Conservation (phyloP, 2,329 filamentous ascomycete species). For the Ophiocordyceps camponoti-leonardi region DNA sequence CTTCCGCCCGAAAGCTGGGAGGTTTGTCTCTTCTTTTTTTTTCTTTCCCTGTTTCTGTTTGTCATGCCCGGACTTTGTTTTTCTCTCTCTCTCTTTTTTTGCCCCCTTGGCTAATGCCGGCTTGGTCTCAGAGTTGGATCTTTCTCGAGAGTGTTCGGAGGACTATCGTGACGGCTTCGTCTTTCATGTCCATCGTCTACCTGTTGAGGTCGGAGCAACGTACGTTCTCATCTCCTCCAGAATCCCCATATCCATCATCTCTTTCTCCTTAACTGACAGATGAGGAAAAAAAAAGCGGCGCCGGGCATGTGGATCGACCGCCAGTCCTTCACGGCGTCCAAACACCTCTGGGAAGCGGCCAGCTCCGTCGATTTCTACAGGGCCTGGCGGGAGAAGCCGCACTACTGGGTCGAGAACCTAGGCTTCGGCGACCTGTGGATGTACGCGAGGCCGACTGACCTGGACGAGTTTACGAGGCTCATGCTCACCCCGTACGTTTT, state of each 20-base stretch:
- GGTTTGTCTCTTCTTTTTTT: slow-evolving; percentile 8
- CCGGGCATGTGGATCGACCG: slow-evolving; percentile 3
- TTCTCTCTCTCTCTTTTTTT: not conserved
- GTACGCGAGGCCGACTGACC: slow-evolving; percentile 17
- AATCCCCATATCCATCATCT: not conserved
- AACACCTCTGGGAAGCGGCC: slow-evolving; percentile 24
- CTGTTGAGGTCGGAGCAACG: slow-evolving; percentile 16
- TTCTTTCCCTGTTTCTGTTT: too few relatives aligned
- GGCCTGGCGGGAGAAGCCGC: slow-evolving; percentile 25
- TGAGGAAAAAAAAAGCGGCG: not conserved
- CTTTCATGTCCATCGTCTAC: slow-evolving; percentile 15
- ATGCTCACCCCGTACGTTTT: slow-evolving; percentile 19
- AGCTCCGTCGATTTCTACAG: slow-evolving; percentile 23
- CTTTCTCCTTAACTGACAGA: not conserved
- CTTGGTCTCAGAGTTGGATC: slow-evolving; percentile 22
- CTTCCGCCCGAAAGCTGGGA: slow-evolving; percentile 24
- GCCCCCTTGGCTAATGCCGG: too few relatives aligned
- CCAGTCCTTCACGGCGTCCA: slow-evolving; percentile 19
- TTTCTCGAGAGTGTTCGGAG: slow-evolving; percentile 23
- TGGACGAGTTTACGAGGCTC: slow-evolving; percentile 21
- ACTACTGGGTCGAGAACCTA: slow-evolving; percentile 16
- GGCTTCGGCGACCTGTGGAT: slow-evolving; percentile 19
- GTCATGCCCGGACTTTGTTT: too few relatives aligned
- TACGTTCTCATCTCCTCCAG: slow-evolving; percentile 6
- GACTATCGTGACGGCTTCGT: slow-evolving; percentile 16